phyloP scores from a whole-genome alignment of 164 flowering plant genomes.

The Vitis riparia region DNA sequence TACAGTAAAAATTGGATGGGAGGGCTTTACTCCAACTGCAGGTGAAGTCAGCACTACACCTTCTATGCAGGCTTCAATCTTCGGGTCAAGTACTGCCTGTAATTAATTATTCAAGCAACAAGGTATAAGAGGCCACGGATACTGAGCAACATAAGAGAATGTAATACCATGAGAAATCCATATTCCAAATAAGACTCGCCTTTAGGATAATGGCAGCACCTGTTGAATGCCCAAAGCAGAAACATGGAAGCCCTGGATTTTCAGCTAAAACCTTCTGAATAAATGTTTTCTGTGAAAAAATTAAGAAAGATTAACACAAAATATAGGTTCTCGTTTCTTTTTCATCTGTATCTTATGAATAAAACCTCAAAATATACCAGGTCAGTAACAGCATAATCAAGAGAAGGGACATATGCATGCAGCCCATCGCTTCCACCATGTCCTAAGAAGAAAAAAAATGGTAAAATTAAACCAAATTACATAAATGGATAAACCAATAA shows the following conservation, averaged over 20 bases:
- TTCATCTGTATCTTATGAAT: neutral
- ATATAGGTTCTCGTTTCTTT: neutral
- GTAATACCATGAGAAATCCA: neutral
- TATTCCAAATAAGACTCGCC: conserved; percentile 31
- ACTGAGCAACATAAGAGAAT: neutral
- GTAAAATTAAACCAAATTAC: neutral
- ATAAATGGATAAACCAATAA: neutral
- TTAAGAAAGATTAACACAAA: neutral
- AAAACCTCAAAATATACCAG: conserved; percentile 38
- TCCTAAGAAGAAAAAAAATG: conserved; percentile 34
- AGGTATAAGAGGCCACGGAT: no score
- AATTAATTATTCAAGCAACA: conserved; percentile 8
- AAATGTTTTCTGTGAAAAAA: conserved; percentile 50
- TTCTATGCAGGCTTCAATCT: conserved; percentile 41
- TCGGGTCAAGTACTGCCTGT: conserved; percentile 75
- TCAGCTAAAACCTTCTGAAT: conserved; percentile 60
- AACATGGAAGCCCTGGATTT: conserved; percentile 78
- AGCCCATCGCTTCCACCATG: conserved; percentile 95
- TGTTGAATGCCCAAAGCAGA: conserved; percentile 91
- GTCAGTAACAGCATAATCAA: conserved; percentile 69
- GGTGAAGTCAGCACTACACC: conserved; percentile 86
- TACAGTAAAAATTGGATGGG: conserved; percentile 71
- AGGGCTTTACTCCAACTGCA: conserved; percentile 80
- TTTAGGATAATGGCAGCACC: conserved; percentile 83
- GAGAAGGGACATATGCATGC: conserved; percentile 88